phyloP scores from a whole-genome alignment of 352 stramenopile species.

The Phytopythium aichiense region DNA sequence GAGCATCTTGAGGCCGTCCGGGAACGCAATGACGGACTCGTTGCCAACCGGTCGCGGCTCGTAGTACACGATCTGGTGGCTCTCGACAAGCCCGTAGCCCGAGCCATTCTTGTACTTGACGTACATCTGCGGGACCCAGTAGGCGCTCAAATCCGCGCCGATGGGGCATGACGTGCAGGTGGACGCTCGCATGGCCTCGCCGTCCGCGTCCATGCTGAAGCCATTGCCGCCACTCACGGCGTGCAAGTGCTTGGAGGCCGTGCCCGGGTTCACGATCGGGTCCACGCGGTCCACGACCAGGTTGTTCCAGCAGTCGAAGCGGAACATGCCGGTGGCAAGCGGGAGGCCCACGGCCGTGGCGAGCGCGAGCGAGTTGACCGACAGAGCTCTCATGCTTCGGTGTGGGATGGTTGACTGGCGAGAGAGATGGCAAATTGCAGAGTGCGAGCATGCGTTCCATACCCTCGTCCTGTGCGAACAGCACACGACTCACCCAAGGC shows the following conservation, averaged over 20 bases:
- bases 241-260: conserved; percentile 30
- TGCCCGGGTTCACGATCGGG: conserved; percentile 30
- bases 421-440: background rate
- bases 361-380: background rate
- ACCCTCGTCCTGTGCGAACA: background rate
- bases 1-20: conserved; percentile 42
- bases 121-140: conserved; percentile 49
- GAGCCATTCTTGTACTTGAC: conserved; percentile 56
- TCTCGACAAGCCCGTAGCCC: conserved; percentile 44
- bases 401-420: background rate
- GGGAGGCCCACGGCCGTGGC: conserved; percentile 8
- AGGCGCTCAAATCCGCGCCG: conserved; percentile 37
- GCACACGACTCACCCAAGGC: background rate
- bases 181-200: conserved; percentile 30
- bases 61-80: conserved; percentile 54
- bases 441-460: background rate
- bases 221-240: conserved; percentile 44
- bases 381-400: background rate
- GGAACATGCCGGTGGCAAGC: conserved; percentile 25
- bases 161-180: conserved; percentile 51
- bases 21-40: conserved; percentile 42
- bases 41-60: conserved; percentile 23
- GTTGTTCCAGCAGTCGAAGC: conserved; percentile 55
- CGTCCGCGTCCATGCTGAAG: conserved; percentile 40
- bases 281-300: conserved; percentile 45